Percentiles rank a stretch among this genome's conserved stretches.
These are phyloP conservation scores for Talaromyces sp. DNA, from an alignment of 2,329 filamentous ascomycete genomes.

Conservation along the genomic window DNA sequence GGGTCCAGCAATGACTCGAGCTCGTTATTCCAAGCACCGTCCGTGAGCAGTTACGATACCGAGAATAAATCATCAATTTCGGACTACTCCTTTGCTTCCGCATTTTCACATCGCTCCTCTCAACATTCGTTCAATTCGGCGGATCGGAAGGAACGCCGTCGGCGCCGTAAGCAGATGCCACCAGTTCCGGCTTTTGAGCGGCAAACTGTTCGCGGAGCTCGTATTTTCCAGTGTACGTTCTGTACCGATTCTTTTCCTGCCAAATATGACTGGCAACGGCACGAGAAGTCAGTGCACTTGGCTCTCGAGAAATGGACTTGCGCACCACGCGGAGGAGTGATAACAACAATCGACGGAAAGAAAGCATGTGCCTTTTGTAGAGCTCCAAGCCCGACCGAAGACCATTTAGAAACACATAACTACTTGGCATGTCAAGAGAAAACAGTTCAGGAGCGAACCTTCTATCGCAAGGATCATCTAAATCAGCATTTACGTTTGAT, in stretches of 20 bases:
- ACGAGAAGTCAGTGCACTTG: conserved; percentile 55
- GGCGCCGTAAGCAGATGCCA: conserved; percentile 46
- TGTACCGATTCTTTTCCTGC: conserved; percentile 53
- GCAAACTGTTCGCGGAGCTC: conserved; percentile 37
- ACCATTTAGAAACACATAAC: conserved; percentile 57
- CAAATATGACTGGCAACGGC: conserved; percentile 57
- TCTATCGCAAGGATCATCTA: conserved; percentile 59
- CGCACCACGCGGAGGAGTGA: conserved; percentile 52
- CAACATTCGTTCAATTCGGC: conserved; percentile 54
- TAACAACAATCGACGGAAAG: conserved; percentile 44
- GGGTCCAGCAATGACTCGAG: conserved; percentile 51
- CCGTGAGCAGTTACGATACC: conserved; percentile 51
- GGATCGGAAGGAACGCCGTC: conserved; percentile 55
- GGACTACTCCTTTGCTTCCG: conserved; percentile 51
- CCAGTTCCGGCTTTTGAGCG: conserved; percentile 37
- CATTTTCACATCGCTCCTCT: conserved; percentile 52
- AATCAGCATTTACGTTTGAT: conserved; percentile 57
- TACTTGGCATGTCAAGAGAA: conserved; percentile 57
- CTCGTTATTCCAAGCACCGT: conserved; percentile 48
- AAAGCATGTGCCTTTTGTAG: conserved; percentile 57
- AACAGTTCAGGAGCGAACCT: conserved; percentile 54
- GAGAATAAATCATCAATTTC: conserved; percentile 49
- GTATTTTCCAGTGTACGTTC: conserved; percentile 56
- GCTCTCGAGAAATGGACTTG: conserved; percentile 57
- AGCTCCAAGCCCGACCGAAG: conserved; percentile 47